Evolutionary conservation across 2,329 filamentous ascomycete species (phyloP).

Genomic region (Xylariaceae sp.): DNA sequence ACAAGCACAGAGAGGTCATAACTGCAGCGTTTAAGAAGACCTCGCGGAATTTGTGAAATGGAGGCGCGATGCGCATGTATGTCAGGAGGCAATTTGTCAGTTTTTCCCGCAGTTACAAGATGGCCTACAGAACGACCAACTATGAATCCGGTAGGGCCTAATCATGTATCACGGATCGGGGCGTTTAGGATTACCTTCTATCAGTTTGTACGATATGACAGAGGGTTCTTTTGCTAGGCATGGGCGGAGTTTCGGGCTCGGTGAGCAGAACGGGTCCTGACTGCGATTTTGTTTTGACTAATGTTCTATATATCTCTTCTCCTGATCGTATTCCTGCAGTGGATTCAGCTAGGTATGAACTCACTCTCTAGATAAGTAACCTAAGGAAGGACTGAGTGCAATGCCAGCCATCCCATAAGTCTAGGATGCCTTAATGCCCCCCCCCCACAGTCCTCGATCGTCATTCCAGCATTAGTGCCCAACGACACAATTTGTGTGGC

Average conservation of each 20-base stretch:
- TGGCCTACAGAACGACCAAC: conserved; percentile 17
- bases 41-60: background rate
- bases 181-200: conserved; percentile 4
- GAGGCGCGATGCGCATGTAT: background rate
- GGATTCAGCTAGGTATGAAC: conserved; percentile 3
- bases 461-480: conserved; percentile 24
- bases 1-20: background rate
- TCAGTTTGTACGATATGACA: conserved; percentile 20
- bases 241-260: conserved; percentile 17
- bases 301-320: conserved; percentile 14
- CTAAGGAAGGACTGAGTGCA: no score
- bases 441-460: conserved; percentile 19
- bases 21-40: background rate
- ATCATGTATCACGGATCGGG: conserved; percentile 9
- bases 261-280: conserved; percentile 13
- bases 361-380: conserved; percentile 11
- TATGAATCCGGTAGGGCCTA: conserved; percentile 8
- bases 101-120: conserved; percentile 15
- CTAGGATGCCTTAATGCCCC: conserved; percentile 6
- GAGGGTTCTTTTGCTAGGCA: conserved; percentile 12
- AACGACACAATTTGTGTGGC: conserved; percentile 17
- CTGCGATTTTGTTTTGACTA: conserved; percentile 11
- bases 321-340: conserved; percentile 4
- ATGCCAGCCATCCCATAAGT: conserved; percentile 12
- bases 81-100: conserved; percentile 1